These are phyloP conservation scores for Jacaranda mimosifolia DNA, from an alignment of 257 asterid genomes.

Conservation along the genomic window DNA sequence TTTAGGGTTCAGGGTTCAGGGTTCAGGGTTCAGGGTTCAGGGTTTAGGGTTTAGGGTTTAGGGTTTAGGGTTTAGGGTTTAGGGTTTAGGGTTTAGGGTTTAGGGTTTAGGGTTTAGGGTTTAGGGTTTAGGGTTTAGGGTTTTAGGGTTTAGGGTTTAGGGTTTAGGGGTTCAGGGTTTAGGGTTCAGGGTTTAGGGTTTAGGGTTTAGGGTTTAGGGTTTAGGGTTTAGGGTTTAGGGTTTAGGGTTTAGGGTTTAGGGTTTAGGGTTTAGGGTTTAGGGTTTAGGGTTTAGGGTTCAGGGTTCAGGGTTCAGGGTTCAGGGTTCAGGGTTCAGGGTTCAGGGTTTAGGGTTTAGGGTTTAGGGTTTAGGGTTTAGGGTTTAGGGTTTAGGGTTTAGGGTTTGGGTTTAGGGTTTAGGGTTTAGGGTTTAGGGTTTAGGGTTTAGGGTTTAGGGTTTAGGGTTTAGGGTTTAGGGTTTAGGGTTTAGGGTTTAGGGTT, in stretches of 20 bases:
- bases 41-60: slow-evolving; percentile 14
- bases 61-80: slow-evolving; percentile 20
- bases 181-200: slow-evolving; percentile 11
- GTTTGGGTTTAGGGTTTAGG: slow-evolving; percentile 1
- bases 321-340: slow-evolving; percentile 18
- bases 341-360: slow-evolving; percentile 1
- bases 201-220: neutral
- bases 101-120: slow-evolving; percentile 6
- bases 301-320: slow-evolving; percentile 18
- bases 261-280: slow-evolving; percentile 6
- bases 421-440: neutral
- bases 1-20: slow-evolving; percentile 5
- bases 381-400: neutral
- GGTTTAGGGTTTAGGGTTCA: slow-evolving; percentile 16
- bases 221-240: too few relatives aligned
- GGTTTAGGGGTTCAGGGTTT: too few relatives aligned
- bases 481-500: neutral
- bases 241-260: neutral
- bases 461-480: neutral
- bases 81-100: slow-evolving; percentile 27
- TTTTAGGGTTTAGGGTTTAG: slow-evolving; percentile 21
- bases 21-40: neutral
- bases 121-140: slow-evolving; percentile 13
- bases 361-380: slow-evolving; percentile 9
- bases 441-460: slow-evolving; percentile 12